phyloP scores from a whole-genome alignment of 805 yeast species.

The Kazachstania martiniae region DNA sequence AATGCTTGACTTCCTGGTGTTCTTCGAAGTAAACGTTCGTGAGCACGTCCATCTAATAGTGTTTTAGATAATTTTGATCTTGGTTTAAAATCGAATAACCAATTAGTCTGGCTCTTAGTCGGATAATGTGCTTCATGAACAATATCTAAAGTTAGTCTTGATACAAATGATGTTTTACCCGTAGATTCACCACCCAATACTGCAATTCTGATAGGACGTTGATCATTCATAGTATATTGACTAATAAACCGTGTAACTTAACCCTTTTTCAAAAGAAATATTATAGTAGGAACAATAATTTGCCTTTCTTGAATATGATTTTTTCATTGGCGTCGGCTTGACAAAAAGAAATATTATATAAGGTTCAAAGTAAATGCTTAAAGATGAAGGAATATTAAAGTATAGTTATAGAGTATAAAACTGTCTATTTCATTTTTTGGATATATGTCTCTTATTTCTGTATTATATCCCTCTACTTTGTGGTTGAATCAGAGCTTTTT shows the following conservation, averaged over 20 bases:
- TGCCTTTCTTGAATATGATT: too few relatives aligned
- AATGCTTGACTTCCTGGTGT: constrained; percentile 21
- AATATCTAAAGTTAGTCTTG: constrained; percentile 36
- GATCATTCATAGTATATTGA: constrained; percentile 10
- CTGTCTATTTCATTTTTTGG: not conserved
- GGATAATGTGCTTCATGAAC: constrained; percentile 68
- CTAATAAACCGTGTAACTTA: too few relatives aligned
- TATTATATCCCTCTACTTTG: not conserved
- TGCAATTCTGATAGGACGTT: constrained; percentile 44
- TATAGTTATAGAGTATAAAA: not conserved
- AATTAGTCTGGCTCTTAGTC: constrained; percentile 49
- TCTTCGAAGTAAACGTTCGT: constrained; percentile 30
- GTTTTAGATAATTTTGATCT: constrained; percentile 29
- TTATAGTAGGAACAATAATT: not conserved
- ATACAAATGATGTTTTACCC: constrained; percentile 51
- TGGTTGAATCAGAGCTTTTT: not conserved
- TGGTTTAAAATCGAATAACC: constrained; percentile 46
- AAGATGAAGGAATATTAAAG: too few relatives aligned
- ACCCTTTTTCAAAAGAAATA: not conserved
- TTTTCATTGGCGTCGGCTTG: too few relatives aligned
- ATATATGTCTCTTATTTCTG: not conserved
- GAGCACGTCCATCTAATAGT: constrained; percentile 38
- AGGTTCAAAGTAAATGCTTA: too few relatives aligned
- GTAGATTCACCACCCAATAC: constrained; percentile 48
- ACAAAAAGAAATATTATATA: not conserved